Percentiles rank a stretch among this genome's conserved stretches.
phyloP scores from a whole-genome alignment of 2,329 filamentous ascomycete species.

The Phialocephala subalpina region DNA sequence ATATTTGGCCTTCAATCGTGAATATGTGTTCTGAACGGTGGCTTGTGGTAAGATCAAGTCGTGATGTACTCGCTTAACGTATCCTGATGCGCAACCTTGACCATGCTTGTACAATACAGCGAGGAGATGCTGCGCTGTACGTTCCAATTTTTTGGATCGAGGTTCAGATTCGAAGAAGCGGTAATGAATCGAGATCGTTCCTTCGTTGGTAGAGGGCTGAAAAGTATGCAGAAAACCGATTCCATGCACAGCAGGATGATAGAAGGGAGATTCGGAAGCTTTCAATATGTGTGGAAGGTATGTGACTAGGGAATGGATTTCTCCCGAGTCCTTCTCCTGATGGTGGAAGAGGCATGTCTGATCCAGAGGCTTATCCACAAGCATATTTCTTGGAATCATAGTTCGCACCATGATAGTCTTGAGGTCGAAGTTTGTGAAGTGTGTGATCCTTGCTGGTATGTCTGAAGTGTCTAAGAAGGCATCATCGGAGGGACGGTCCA shows the following conservation, averaged over 20 bases:
- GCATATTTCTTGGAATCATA: slow-evolving; percentile 82
- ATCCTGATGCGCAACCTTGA: slow-evolving; percentile 68
- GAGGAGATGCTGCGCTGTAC: slow-evolving; percentile 75
- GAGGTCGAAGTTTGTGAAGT: slow-evolving; percentile 56
- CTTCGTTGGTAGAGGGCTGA: slow-evolving; percentile 51
- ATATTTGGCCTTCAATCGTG: slow-evolving; percentile 80
- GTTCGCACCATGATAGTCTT: slow-evolving; percentile 75
- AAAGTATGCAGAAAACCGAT: slow-evolving; percentile 81
- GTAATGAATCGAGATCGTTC: slow-evolving; percentile 68
- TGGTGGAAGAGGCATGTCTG: slow-evolving; percentile 84
- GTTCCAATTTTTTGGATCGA: slow-evolving; percentile 58
- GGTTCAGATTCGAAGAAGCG: slow-evolving; percentile 54
- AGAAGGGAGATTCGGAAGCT: slow-evolving; percentile 77
- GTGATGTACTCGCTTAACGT: slow-evolving; percentile 84
- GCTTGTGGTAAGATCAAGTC: slow-evolving; percentile 82
- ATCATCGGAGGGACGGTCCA: slow-evolving; percentile 53
- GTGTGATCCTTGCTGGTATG: slow-evolving; percentile 49
- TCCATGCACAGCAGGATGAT: slow-evolving; percentile 80
- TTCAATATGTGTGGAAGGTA: slow-evolving; percentile 78
- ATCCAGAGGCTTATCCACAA: slow-evolving; percentile 76
- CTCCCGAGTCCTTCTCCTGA: slow-evolving; percentile 38
- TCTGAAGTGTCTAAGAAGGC: slow-evolving; percentile 42
- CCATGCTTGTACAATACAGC: slow-evolving; percentile 77
- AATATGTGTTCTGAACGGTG: slow-evolving; percentile 83
- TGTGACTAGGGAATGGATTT: slow-evolving; percentile 65